Percentiles rank a stretch among this genome's conserved stretches.
phyloP scores from a whole-genome alignment of 108 stramenopile species.

The Cyclotella kingstonii region DNA sequence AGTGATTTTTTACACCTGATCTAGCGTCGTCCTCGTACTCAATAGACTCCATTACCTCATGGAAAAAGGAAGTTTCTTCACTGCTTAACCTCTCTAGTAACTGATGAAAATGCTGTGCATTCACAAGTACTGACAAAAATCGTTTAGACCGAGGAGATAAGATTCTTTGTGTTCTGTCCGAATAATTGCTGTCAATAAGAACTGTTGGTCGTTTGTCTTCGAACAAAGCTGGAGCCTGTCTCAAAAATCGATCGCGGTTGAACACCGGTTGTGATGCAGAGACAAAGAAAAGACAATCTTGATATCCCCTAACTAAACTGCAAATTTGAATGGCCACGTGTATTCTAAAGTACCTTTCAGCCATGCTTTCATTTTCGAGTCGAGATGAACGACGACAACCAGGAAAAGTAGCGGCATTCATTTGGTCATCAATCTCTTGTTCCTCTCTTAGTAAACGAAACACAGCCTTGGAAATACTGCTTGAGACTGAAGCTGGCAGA shows the following conservation, averaged over 20 bases:
- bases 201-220: conserved; percentile 57
- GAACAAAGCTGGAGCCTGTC: conserved; percentile 74
- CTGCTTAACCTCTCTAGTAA: conserved; percentile 63
- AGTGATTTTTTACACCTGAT: conserved; percentile 21
- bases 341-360: conserved; percentile 81
- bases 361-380: conserved; percentile 72
- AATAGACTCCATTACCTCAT: conserved; percentile 76
- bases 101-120: conserved; percentile 83
- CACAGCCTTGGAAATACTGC: conserved; percentile 72
- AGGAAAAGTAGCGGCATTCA: conserved; percentile 42
- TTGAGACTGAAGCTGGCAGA: conserved; percentile 72
- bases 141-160: conserved; percentile 74
- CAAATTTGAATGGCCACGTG: conserved; percentile 79
- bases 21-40: conserved; percentile 36
- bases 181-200: conserved; percentile 16
- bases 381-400: conserved; percentile 59
- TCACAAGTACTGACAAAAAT: conserved; percentile 77
- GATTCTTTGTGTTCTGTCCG: conserved; percentile 33
- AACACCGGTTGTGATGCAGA: conserved; percentile 77
- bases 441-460: conserved; percentile 68
- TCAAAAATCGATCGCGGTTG: conserved; percentile 80
- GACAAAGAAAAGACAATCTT: conserved; percentile 76
- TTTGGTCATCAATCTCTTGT: conserved; percentile 70
- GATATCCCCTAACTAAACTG: conserved; percentile 74
- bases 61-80: conserved; percentile 67